Percentiles rank a stretch among this genome's conserved stretches.
Evolutionary conservation across 2,329 filamentous ascomycete genomes (phyloP).

Genomic region (Aureobasidium zeae): DNA sequence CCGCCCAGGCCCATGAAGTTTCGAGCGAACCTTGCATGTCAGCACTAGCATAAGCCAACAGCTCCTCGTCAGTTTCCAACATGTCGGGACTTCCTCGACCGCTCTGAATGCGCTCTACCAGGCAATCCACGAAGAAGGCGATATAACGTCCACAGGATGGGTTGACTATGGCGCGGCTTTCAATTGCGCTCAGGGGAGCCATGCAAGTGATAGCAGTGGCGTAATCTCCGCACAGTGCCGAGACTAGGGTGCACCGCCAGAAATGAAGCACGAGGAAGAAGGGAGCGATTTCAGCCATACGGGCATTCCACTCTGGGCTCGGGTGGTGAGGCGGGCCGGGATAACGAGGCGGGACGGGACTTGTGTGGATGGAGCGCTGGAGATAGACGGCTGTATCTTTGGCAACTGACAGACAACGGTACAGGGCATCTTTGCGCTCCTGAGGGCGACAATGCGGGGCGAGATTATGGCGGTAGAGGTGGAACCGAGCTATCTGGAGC

Average conservation of each 20-base stretch:
- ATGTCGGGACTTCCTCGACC: slow-evolving; percentile 31
- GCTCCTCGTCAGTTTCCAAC: slow-evolving; percentile 67
- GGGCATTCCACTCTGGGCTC: slow-evolving; percentile 40
- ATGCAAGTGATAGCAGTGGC: slow-evolving; percentile 64
- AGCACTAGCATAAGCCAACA: slow-evolving; percentile 75
- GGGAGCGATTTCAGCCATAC: slow-evolving; percentile 58
- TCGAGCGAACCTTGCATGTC: slow-evolving; percentile 76
- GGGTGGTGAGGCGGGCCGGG: slow-evolving; percentile 19
- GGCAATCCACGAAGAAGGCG: slow-evolving; percentile 64
- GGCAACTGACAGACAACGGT: slow-evolving; percentile 64
- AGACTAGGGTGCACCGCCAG: slow-evolving; percentile 75
- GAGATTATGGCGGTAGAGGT: slow-evolving; percentile 83
- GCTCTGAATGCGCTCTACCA: slow-evolving; percentile 49
- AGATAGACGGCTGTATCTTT: slow-evolving; percentile 72
- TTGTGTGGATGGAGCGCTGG: slow-evolving; percentile 50
- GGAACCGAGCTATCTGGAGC: slow-evolving; percentile 72
- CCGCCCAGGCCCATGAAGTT: slow-evolving; percentile 71
- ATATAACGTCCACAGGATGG: slow-evolving; percentile 72
- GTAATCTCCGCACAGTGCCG: slow-evolving; percentile 66
- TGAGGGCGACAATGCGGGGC: slow-evolving; percentile 58
- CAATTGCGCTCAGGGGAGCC: slow-evolving; percentile 60
- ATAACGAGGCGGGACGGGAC: slow-evolving; percentile 24
- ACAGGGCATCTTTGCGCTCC: slow-evolving; percentile 61
- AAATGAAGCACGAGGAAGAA: slow-evolving; percentile 72
- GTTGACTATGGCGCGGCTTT: slow-evolving; percentile 62